phyloP scores from a whole-genome alignment of 2,329 filamentous ascomycete genomes.

The Dendryphion nanum region DNA sequence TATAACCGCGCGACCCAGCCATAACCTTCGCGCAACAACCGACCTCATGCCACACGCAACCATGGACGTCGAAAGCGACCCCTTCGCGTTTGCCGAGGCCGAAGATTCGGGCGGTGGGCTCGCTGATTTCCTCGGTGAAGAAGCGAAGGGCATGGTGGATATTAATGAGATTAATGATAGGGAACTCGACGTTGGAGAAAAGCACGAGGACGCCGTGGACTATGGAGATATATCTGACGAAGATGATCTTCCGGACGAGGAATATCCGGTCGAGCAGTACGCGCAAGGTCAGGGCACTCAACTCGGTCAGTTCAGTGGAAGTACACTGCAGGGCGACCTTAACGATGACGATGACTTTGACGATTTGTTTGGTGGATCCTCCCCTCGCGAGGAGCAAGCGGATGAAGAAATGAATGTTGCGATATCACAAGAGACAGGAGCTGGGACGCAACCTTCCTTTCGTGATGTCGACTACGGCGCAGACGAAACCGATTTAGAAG shows the following conservation, averaged over 20 bases:
- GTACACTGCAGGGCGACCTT: constrained; percentile 26
- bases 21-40: neutral
- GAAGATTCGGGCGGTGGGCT: neutral
- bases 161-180: constrained; percentile 26
- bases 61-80: constrained; percentile 11
- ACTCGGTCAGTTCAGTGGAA: constrained; percentile 29
- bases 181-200: constrained; percentile 59
- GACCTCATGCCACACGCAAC: constrained; percentile 14
- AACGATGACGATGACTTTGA: constrained; percentile 51
- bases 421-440: constrained; percentile 25
- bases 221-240: constrained; percentile 88
- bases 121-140: neutral
- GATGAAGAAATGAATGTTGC: constrained; percentile 41
- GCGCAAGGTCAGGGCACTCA: constrained; percentile 18
- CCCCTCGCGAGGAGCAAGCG: constrained; percentile 20
- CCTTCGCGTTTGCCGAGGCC: constrained; percentile 2
- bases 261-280: constrained; percentile 52
- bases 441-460: constrained; percentile 17
- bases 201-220: constrained; percentile 89
- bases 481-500: constrained; percentile 24
- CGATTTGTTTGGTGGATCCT: constrained; percentile 66
- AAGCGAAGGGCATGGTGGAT: neutral
- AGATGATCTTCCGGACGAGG: constrained; percentile 82
- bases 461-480: constrained; percentile 15
- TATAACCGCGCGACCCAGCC: neutral